phyloP scores from a whole-genome alignment of 129 eudicot genomes.

The Deinandra increscens region DNA sequence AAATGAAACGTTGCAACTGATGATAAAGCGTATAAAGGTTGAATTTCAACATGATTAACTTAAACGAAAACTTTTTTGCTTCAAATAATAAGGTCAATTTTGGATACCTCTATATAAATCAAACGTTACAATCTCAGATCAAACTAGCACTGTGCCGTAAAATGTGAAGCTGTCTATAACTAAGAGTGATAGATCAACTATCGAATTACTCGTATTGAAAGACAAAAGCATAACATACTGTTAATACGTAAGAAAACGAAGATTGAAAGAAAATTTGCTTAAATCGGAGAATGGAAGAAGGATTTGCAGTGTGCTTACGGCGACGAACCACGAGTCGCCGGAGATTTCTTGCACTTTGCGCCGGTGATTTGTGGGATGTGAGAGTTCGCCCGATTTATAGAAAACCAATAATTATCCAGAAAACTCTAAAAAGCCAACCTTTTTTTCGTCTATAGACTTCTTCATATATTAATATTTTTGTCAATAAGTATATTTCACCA shows the following conservation, averaged over 20 bases:
- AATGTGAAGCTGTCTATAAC: slow-evolving; percentile 1
- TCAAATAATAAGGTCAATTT: not conserved
- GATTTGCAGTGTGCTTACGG: not conserved
- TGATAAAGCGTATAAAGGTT: not conserved
- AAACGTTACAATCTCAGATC: not conserved
- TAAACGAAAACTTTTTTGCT: not conserved
- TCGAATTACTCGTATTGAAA: not conserved
- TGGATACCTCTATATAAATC: not conserved
- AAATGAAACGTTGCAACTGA: no score
- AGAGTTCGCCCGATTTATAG: no score
- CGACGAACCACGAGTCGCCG: slow-evolving; percentile 8
- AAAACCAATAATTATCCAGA: no score
- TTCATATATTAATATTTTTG: no score
- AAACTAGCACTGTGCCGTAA: not conserved
- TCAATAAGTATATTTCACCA: no score
- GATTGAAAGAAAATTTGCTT: not conserved
- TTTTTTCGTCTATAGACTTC: no score
- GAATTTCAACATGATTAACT: not conserved
- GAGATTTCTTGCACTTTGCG: no score
- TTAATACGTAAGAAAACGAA: not conserved
- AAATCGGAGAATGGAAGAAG: slow-evolving; percentile 11
- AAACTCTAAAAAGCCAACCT: no score
- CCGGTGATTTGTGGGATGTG: no score
- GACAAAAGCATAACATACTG: not conserved
- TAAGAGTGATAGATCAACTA: not conserved